Evolutionary conservation across 768 basidiomycete species (phyloP), one percentile per base, ranked within the genome.

Genomic region (Lyophyllum atratum): DNA sequence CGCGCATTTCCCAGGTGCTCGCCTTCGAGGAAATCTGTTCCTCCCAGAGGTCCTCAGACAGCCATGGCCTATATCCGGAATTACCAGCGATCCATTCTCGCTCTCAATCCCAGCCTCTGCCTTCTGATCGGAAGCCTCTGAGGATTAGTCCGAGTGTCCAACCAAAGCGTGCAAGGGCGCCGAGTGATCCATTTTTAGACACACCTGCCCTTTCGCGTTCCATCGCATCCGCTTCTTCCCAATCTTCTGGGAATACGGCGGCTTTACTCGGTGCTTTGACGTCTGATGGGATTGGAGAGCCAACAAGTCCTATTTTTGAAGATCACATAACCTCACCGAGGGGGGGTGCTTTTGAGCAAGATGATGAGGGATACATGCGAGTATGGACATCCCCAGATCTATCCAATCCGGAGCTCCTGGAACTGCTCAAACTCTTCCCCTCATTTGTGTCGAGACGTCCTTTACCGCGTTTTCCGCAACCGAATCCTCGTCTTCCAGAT

Each of bases 301-400:
- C 74, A 17, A 65, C 72, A 11, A 76, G 70, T 53, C 76, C 81
- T 11, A 63, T 67, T 33, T 71, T 70, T 22, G 69, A 75, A 6
- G 66, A 63, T 34, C 70, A 70, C 28, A 80, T 80, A 40, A 70
- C 71, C 33, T 68, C 73, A 26, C 46, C 59, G 70, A 66, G 72
- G 40, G 65, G 69, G 59, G 69, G 74, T 55, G 52, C 62, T 55
- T 64, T 68, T 64, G 53, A 64, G 47, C 58, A 76, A 53, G 46
- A 57, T 50, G 66, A 75, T 48, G 85, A 82, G 42, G 79, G 79
- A 52, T 82, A 83, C 63, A 71, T 91, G 70, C 85, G 93, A 53
- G 81, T 84, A 40, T 96, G 94, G 94, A 87, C 84, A 0, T 84
- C 86, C 5, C 91, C 93, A 19, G 85, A 93, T 69, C 77, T 96